Percentiles rank a stretch among this genome's conserved stretches.
Conservation (phyloP, 2,329 filamentous ascomycete genomes). For the Colletotrichum tamarilloi region DNA sequence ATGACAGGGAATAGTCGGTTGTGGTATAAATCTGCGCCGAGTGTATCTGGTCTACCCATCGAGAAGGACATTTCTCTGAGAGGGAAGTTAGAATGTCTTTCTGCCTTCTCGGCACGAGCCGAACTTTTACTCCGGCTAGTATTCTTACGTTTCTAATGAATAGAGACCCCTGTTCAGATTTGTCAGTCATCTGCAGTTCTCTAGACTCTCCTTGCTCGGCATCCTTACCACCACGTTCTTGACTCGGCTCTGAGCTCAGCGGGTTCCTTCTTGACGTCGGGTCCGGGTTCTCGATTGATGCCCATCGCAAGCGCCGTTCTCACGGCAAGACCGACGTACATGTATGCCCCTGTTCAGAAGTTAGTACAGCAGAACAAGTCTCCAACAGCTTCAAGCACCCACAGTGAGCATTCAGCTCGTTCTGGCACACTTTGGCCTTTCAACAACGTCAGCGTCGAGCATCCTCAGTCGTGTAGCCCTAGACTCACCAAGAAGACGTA, state of each 20-base stretch:
- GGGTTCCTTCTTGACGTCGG: constrained; percentile 44
- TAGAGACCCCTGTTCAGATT: constrained; percentile 50
- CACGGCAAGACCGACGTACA: constrained; percentile 59
- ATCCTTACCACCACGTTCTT: constrained; percentile 57
- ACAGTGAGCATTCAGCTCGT: constrained; percentile 60
- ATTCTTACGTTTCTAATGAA: constrained; percentile 54
- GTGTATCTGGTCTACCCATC: constrained; percentile 58
- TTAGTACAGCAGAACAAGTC: background rate
- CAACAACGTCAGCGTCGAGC: background rate
- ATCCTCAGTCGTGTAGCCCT: background rate
- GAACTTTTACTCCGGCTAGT: fast-evolving
- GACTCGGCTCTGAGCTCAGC: constrained; percentile 50
- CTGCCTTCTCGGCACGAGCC: background rate
- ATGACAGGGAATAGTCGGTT: constrained; percentile 49
- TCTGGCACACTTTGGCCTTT: constrained; percentile 58
- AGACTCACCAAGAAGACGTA: constrained; percentile 54
- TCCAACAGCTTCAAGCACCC: constrained; percentile 29
- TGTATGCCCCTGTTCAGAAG: constrained; percentile 50
- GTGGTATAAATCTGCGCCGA: constrained; percentile 60
- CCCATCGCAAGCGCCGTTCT: constrained; percentile 59
- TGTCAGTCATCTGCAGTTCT: background rate
- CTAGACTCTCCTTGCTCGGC: too few relatives aligned
- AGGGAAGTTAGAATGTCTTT: background rate
- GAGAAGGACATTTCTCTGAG: constrained; percentile 58
- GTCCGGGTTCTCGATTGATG: constrained; percentile 54